Conservation (phyloP, 1,139 yeast species). For the Lodderomyces elongisporus region DNA sequence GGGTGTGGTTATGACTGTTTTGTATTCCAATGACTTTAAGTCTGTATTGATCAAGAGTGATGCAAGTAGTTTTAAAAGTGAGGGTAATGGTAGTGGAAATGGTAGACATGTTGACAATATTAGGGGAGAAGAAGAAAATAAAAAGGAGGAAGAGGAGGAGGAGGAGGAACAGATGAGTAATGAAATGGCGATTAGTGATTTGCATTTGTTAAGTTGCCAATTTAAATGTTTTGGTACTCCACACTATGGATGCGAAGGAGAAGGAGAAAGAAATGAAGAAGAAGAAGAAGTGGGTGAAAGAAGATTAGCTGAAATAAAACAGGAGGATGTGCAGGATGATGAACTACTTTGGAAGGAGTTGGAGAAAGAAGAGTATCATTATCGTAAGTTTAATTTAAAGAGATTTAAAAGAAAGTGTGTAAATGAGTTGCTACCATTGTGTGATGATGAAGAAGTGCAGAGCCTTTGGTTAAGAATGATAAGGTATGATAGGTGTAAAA, state of each 20-base stretch:
- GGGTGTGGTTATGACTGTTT: conserved; percentile 61
- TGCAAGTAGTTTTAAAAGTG: no score
- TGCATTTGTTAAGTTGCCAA: conserved; percentile 58
- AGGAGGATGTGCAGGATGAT: conserved; percentile 36
- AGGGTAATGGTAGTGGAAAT: not conserved
- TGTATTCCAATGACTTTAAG: conserved; percentile 46
- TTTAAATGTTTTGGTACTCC: conserved; percentile 72
- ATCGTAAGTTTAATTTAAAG: conserved; percentile 25
- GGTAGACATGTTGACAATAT: not conserved
- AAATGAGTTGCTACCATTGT: conserved; percentile 23
- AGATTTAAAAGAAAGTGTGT: conserved; percentile 14
- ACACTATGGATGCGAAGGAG: conserved; percentile 14
- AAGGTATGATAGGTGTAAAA: conserved; percentile 18
- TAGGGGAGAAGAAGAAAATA: not conserved
- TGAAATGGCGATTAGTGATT: conserved; percentile 43
- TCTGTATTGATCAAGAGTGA: conserved; percentile 33
- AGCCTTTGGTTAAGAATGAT: conserved; percentile 22
- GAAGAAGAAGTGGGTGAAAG: no score
- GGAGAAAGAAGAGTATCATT: conserved; percentile 26
- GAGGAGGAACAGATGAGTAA: conserved; percentile 25
- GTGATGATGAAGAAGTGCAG: conserved; percentile 15
- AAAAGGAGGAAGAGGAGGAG: not conserved
- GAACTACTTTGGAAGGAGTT: conserved; percentile 37
- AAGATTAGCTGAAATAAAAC: no score
- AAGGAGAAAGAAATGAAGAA: not conserved